Evolutionary conservation across 1,284 basidiomycete genomes (phyloP).

Genomic region (Ganoderma boninense): DNA sequence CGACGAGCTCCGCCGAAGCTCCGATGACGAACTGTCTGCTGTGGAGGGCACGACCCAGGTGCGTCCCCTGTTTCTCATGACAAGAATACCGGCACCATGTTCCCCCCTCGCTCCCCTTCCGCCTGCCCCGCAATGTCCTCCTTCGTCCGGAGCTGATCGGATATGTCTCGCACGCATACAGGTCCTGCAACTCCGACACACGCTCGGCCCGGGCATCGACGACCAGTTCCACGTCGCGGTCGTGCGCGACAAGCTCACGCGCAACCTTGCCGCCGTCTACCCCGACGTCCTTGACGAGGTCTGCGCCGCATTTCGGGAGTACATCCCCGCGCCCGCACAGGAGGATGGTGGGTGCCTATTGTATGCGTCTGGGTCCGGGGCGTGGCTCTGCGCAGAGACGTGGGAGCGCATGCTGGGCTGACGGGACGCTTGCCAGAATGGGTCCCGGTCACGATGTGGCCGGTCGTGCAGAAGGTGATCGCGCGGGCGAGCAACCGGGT

Average conservation of each 20-base stretch:
- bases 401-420: not conserved
- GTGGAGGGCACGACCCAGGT: slow-evolving; percentile 44
- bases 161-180: not conserved
- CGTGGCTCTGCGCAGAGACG: not conserved
- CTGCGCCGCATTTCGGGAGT: slow-evolving; percentile 34
- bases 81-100: not conserved
- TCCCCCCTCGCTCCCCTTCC: no score
- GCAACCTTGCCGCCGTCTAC: slow-evolving; percentile 37
- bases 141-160: not conserved
- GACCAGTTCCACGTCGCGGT: slow-evolving; percentile 42
- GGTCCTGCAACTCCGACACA: slow-evolving; percentile 29
- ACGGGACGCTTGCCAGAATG: slow-evolving; percentile 17
- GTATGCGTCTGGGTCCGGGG: not conserved
- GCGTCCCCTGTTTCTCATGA: not conserved
- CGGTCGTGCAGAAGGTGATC: slow-evolving; percentile 28
- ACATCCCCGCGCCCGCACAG: slow-evolving; percentile 32
- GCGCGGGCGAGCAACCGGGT: slow-evolving; percentile 32
- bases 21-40: slow-evolving; percentile 51
- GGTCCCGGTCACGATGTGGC: slow-evolving; percentile 21
- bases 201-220: slow-evolving; percentile 27
- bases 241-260: slow-evolving; percentile 39
- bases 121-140: no score
- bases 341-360: slow-evolving; percentile 23
- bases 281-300: slow-evolving; percentile 44
- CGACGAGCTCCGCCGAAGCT: slow-evolving; percentile 51